These are phyloP conservation scores for Rhizopogon roseolus DNA, from an alignment of 768 basidiomycete genomes.

Conservation along the genomic window DNA sequence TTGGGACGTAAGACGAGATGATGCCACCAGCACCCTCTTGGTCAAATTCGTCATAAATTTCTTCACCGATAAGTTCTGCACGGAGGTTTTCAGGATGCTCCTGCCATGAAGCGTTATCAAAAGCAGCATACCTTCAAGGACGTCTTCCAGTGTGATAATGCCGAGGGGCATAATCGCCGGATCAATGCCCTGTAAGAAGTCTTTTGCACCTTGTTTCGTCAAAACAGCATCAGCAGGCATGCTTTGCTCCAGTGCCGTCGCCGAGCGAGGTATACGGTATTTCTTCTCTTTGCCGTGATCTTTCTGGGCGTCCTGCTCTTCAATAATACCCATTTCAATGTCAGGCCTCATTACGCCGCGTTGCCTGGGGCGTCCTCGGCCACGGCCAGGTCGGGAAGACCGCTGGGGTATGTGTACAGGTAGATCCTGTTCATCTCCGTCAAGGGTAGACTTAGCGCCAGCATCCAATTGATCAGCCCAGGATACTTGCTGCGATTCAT, in stretches of 20 bases:
- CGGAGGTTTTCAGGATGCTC: not conserved
- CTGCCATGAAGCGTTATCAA: not conserved
- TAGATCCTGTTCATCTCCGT: slow-evolving; percentile 16
- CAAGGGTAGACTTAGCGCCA: slow-evolving; percentile 26
- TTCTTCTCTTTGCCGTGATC: slow-evolving; percentile 16
- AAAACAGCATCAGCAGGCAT: slow-evolving; percentile 89
- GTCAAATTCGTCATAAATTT: slow-evolving; percentile 91
- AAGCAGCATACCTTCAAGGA: slow-evolving; percentile 65
- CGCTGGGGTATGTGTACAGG: slow-evolving; percentile 10
- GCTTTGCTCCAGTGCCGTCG: slow-evolving; percentile 64
- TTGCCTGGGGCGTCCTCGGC: slow-evolving; percentile 8
- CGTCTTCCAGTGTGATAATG: slow-evolving; percentile 91
- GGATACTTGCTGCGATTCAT: slow-evolving; percentile 22
- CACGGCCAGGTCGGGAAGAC: slow-evolving; percentile 7
- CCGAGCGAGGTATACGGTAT: slow-evolving; percentile 22
- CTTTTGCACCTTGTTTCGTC: slow-evolving; percentile 67
- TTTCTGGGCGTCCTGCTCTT: slow-evolving; percentile 2
- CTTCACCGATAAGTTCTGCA: slow-evolving; percentile 85
- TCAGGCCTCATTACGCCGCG: slow-evolving; percentile 14
- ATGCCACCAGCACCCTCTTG: slow-evolving; percentile 65
- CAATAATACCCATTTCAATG: slow-evolving; percentile 16
- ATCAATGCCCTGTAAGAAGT: slow-evolving; percentile 82
- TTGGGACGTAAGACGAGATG: slow-evolving; percentile 36
- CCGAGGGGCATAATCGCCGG: slow-evolving; percentile 81
- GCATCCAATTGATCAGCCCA: slow-evolving; percentile 27